A percentile compares a stretch with the other conserved stretches of the same genome.
These are phyloP conservation scores for Drosera spatulata DNA, from an alignment of 179 eudicot species.

Conservation along the genomic window DNA sequence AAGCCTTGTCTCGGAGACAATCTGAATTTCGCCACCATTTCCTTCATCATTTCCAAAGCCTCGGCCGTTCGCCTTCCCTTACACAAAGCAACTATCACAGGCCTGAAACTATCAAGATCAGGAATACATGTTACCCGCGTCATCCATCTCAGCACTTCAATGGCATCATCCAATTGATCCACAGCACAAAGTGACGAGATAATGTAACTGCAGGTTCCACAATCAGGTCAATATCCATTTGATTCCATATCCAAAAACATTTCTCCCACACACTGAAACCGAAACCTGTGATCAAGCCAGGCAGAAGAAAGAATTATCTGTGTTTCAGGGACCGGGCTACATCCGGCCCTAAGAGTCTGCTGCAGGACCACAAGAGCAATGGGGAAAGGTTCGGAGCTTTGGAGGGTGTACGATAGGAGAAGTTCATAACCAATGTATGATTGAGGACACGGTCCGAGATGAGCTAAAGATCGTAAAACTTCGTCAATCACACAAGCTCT, in stretches of 20 bases:
- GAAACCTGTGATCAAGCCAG: slow-evolving; percentile 35
- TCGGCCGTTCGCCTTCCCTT: slow-evolving; percentile 28
- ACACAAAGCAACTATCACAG: slow-evolving; percentile 47
- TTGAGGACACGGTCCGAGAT: slow-evolving; percentile 45
- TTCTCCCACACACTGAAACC: slow-evolving; percentile 22
- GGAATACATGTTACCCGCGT: slow-evolving; percentile 46
- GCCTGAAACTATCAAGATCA: slow-evolving; percentile 50
- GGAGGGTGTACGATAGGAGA: slow-evolving; percentile 53
- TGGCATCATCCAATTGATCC: slow-evolving; percentile 55
- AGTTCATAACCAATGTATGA: slow-evolving; percentile 40
- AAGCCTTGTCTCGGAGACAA: slow-evolving; percentile 54
- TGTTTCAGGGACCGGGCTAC: slow-evolving; percentile 59
- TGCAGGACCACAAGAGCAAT: slow-evolving; percentile 58
- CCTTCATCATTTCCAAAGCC: slow-evolving; percentile 35
- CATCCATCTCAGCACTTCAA: slow-evolving; percentile 53
- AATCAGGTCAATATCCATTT: slow-evolving; percentile 64
- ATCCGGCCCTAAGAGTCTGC: slow-evolving; percentile 63
- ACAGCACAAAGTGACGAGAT: slow-evolving; percentile 67
- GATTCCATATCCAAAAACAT: slow-evolving; percentile 48
- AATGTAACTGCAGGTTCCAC: slow-evolving; percentile 68
- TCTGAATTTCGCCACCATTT: slow-evolving; percentile 46
- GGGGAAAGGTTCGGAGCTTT: slow-evolving; percentile 52
- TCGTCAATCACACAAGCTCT: slow-evolving; percentile 46
- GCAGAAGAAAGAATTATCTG: slow-evolving; percentile 51
- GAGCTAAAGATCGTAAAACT: slow-evolving; percentile 53